These are phyloP conservation scores for Populus simonii DNA, from an alignment of 345 rosid species.

Conservation along the genomic window DNA sequence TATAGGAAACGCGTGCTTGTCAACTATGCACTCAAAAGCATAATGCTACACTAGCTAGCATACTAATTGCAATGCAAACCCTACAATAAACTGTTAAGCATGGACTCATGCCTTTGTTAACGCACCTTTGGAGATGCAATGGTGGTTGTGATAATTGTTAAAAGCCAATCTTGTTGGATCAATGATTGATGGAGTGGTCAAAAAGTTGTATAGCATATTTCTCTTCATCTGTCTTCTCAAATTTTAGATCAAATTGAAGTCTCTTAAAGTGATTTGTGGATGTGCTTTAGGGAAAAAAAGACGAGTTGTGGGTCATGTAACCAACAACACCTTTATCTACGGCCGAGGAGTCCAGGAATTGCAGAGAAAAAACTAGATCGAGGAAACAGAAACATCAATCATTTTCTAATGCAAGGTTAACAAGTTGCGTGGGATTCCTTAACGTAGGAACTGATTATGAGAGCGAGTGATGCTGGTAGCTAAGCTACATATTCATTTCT, in stretches of 20 bases:
- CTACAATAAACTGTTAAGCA: background rate
- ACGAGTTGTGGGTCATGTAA: background rate
- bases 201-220: background rate
- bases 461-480: constrained; percentile 2
- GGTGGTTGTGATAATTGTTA: background rate
- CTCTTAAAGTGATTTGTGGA: background rate
- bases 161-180: constrained; percentile 2
- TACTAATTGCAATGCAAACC: background rate
- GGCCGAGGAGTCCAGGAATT: background rate
- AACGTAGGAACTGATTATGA: background rate
- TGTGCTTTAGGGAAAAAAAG: background rate
- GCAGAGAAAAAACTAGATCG: background rate
- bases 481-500: constrained; percentile 7
- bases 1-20: background rate
- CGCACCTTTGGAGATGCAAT: background rate
- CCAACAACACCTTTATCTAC: background rate
- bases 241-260: background rate
- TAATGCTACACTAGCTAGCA: background rate
- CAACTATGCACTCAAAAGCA: background rate
- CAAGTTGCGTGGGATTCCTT: constrained; percentile 13
- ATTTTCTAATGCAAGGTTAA: background rate
- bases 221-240: background rate
- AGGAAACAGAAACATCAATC: background rate
- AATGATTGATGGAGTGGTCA: background rate
- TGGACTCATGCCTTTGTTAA: background rate